Evolutionary conservation across 192 early-diverging fungal genomes (phyloP).

Genomic region (Diversispora epigaea): DNA sequence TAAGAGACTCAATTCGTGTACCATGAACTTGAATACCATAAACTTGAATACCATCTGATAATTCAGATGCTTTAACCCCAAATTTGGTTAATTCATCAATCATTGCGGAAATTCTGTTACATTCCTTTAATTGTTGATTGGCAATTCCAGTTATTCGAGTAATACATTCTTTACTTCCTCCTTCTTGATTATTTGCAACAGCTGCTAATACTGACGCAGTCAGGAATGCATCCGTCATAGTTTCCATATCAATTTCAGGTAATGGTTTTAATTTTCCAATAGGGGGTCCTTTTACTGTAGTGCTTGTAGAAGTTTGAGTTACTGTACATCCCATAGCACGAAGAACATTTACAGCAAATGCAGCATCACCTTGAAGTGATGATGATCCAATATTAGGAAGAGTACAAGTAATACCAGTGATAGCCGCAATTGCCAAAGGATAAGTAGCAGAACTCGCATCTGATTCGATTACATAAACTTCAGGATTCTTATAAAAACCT

Average conservation of each 20-base stretch:
- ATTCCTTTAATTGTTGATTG: conserved; percentile 98
- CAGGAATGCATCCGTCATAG: conserved; percentile 98
- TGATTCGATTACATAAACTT: conserved; percentile 87
- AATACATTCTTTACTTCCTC: conserved; percentile 53
- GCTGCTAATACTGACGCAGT: conserved; percentile 92
- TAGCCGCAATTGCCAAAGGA: conserved; percentile 94
- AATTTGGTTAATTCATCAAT: conserved; percentile 88
- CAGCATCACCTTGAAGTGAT: conserved; percentile 90
- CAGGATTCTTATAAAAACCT: conserved; percentile 77
- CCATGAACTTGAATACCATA: conserved; percentile 60
- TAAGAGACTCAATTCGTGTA: too few species aligned
- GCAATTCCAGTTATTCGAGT: conserved; percentile 94
- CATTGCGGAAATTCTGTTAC: conserved; percentile 97
- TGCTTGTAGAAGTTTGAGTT: conserved; percentile 82
- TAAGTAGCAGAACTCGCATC: conserved; percentile 98
- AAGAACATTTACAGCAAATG: conserved; percentile 87
- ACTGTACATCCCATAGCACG: conserved; percentile 91
- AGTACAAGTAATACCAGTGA: conserved; percentile 84
- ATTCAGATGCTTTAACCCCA: conserved; percentile 79
- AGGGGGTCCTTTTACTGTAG: conserved; percentile 86
- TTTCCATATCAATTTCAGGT: conserved; percentile 90
- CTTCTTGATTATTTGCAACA: conserved; percentile 57
- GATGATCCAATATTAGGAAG: conserved; percentile 92
- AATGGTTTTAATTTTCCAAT: conserved; percentile 69
- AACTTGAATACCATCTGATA: conserved; percentile 90